A percentile compares a stretch with the other conserved stretches of the same genome.
Evolutionary conservation across 768 basidiomycete species (phyloP).

Genomic region (Boletus vermiculosoides): DNA sequence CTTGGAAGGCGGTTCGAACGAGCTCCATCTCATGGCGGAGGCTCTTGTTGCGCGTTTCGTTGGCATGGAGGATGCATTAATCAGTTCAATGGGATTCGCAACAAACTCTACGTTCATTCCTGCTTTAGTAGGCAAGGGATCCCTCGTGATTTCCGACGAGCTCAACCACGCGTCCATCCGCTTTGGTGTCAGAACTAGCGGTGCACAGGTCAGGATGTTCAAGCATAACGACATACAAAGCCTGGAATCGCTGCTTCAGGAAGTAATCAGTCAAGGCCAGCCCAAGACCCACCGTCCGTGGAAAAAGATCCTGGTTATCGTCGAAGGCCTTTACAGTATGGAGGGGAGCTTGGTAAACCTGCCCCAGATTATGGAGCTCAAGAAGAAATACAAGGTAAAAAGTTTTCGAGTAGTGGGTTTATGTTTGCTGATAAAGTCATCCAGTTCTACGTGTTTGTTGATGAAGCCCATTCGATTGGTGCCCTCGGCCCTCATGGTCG

Average conservation of each 20-base stretch:
- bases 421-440: background rate
- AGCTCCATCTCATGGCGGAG: conserved; percentile 80
- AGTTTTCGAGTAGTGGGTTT: conserved; percentile 13
- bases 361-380: conserved; percentile 79
- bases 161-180: conserved; percentile 95
- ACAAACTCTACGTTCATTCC: conserved; percentile 94
- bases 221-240: conserved; percentile 94
- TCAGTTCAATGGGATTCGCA: conserved; percentile 95
- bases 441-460: conserved; percentile 93
- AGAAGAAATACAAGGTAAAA: conserved; percentile 89
- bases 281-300: conserved; percentile 98
- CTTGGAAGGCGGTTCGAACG: conserved; percentile 81
- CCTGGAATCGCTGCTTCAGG: conserved; percentile 77
- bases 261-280: conserved; percentile 95
- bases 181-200: conserved; percentile 85
- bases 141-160: conserved; percentile 95
- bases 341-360: conserved; percentile 93
- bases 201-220: conserved; percentile 88
- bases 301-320: conserved; percentile 95
- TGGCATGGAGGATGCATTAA: conserved; percentile 85
- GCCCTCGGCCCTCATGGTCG: conserved; percentile 93
- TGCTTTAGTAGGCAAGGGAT: conserved; percentile 86
- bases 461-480: conserved; percentile 97
- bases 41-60: conserved; percentile 87
- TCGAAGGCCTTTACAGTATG: conserved; percentile 98